phyloP scores from a whole-genome alignment of 2,329 filamentous ascomycete species.

The Camptophora hylomeconis region DNA sequence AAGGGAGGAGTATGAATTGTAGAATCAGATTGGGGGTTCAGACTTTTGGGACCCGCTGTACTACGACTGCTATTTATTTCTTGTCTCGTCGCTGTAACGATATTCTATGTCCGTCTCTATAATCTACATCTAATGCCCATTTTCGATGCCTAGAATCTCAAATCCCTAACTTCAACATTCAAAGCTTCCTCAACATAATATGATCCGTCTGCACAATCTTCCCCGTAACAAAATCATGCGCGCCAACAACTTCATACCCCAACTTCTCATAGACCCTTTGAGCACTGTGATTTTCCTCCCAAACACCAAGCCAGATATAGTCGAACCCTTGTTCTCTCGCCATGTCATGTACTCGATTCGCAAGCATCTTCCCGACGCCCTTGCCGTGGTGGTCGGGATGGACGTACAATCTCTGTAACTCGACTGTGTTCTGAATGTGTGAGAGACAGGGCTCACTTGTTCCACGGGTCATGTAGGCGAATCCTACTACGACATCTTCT shows the following conservation, averaged over 20 bases:
- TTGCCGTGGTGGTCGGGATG: slow-evolving; percentile 22
- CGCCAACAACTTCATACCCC: slow-evolving; percentile 28
- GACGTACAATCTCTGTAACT: slow-evolving; percentile 35
- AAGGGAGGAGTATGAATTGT: too few relatives aligned
- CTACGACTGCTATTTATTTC: too few relatives aligned
- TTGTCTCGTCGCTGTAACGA: too few relatives aligned
- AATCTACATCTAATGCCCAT: too few relatives aligned
- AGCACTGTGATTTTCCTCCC: slow-evolving; percentile 33
- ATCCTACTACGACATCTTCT: slow-evolving; percentile 24
- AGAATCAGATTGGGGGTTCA: too few relatives aligned
- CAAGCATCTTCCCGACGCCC: slow-evolving; percentile 27
- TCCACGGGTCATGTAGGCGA: slow-evolving; percentile 27
- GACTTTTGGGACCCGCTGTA: too few relatives aligned
- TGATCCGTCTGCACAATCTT: slow-evolving; percentile 30
- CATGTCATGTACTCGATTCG: slow-evolving; percentile 20
- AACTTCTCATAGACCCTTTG: slow-evolving; percentile 28
- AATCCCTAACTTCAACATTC: too few relatives aligned
- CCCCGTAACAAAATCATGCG: slow-evolving; percentile 32
- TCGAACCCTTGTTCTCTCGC: slow-evolving; percentile 35
- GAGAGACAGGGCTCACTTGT: slow-evolving; percentile 27
- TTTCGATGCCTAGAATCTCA: too few relatives aligned
- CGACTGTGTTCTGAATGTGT: slow-evolving; percentile 20
- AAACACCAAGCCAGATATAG: slow-evolving; percentile 35
- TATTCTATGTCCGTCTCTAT: too few relatives aligned
- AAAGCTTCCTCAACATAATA: slow-evolving; percentile 27